Conservation (phyloP, 495 filamentous ascomycete species). For the Antarctomyces pellizariae region DNA sequence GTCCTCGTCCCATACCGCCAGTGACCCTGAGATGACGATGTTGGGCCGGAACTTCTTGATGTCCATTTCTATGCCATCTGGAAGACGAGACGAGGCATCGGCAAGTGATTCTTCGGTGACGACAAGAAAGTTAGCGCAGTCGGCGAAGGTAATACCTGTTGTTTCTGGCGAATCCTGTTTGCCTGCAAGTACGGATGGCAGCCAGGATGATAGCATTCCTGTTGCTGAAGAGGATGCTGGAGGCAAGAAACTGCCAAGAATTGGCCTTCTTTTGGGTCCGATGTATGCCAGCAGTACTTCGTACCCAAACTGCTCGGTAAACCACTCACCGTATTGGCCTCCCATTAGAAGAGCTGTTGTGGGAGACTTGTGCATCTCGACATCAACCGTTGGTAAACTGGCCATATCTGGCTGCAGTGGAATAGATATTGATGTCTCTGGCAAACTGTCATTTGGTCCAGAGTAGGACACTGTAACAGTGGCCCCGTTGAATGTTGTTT, state of each 20-base stretch:
- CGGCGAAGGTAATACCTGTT: slow-evolving; percentile 46
- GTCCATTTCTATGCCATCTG: slow-evolving; percentile 30
- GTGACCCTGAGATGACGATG: slow-evolving; percentile 40
- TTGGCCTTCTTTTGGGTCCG: slow-evolving; percentile 32
- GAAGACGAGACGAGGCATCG: slow-evolving; percentile 37
- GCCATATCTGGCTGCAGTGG: slow-evolving; percentile 32
- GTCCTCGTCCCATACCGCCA: slow-evolving; percentile 55
- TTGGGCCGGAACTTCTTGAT: slow-evolving; percentile 73
- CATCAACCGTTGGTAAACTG: slow-evolving; percentile 23
- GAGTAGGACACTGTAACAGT: slow-evolving; percentile 33
- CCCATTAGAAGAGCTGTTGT: slow-evolving; percentile 47
- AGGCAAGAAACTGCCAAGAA: slow-evolving; percentile 34
- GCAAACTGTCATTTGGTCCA: slow-evolving; percentile 13
- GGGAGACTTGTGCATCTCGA: slow-evolving; percentile 39
- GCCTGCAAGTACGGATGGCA: slow-evolving; percentile 18
- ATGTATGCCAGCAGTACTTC: slow-evolving; percentile 43
- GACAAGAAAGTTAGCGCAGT: slow-evolving; percentile 56
- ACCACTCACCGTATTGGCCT: slow-evolving; percentile 42
- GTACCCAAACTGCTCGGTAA: slow-evolving; percentile 46
- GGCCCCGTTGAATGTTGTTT: slow-evolving; percentile 26
- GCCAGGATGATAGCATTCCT: slow-evolving; percentile 21
- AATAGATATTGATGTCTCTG: slow-evolving; percentile 21
- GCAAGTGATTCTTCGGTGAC: slow-evolving; percentile 44
- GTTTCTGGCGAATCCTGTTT: neutral
- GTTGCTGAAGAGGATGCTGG: slow-evolving; percentile 5